Conservation (phyloP, 192 early-diverging fungal species). For the Linnemannia exigua region DNA sequence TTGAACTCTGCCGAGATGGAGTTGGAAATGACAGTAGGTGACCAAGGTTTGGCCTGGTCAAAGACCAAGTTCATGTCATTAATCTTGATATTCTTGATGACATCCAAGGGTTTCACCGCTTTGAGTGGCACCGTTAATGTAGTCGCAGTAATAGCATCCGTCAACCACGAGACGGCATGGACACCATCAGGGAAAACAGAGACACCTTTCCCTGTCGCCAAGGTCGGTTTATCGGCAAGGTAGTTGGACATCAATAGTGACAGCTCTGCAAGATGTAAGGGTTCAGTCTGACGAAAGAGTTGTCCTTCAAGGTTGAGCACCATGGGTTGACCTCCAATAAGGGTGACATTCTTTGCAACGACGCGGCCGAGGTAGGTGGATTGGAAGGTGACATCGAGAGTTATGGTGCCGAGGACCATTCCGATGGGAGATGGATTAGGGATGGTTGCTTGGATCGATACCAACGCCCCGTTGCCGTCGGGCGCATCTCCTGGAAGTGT, state of each 20-base stretch:
- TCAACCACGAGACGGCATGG: conserved; percentile 41
- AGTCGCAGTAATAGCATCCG: conserved; percentile 19
- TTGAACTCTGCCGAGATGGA: conserved; percentile 39
- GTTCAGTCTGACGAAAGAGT: conserved; percentile 33
- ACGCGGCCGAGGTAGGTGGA: conserved; percentile 38
- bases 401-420: conserved; percentile 43
- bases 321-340: conserved; percentile 38
- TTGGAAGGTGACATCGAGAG: conserved; percentile 47
- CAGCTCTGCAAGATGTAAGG: conserved; percentile 32
- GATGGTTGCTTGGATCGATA: conserved; percentile 29
- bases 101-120: conserved; percentile 22
- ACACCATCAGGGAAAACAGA: conserved; percentile 48
- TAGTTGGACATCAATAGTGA: conserved; percentile 50
- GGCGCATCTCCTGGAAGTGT: conserved; percentile 35
- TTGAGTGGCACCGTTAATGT: conserved; percentile 28
- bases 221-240: conserved; percentile 20
- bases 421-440: conserved; percentile 51
- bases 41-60: conserved; percentile 22
- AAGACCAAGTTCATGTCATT: conserved; percentile 33
- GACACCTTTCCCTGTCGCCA: conserved; percentile 34
- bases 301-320: conserved; percentile 40
- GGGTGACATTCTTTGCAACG: conserved; percentile 32
- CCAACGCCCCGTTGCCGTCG: conserved; percentile 21
- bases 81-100: conserved; percentile 42
- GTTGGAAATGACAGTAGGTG: conserved; percentile 40